Evolutionary conservation across 2,329 filamentous ascomycete genomes (phyloP).

Genomic region (Cladophialophora immunda): DNA sequence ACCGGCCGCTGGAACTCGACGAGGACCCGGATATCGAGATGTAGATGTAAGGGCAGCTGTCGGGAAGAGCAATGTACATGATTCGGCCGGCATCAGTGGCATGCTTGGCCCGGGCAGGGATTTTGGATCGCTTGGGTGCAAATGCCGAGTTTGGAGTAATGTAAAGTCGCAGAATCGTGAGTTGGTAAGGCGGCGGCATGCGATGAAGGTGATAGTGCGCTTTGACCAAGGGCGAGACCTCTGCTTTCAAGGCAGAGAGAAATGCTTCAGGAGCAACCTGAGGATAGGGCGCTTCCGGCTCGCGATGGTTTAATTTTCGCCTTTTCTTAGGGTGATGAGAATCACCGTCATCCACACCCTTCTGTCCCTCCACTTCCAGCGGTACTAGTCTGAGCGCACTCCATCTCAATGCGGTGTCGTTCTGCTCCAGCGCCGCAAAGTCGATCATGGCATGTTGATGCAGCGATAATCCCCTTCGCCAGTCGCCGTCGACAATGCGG

Average conservation of each 20-base stretch:
- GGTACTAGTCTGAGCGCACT: slow-evolving; percentile 59
- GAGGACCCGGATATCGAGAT: slow-evolving; percentile 60
- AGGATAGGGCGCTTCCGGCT: slow-evolving; percentile 41
- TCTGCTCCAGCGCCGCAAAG: slow-evolving; percentile 62
- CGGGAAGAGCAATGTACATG: slow-evolving; percentile 83
- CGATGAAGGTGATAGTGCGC: slow-evolving; percentile 82
- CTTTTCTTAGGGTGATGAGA: slow-evolving; percentile 40
- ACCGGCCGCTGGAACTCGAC: slow-evolving; percentile 44
- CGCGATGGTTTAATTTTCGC: slow-evolving; percentile 40
- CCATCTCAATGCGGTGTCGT: slow-evolving; percentile 62
- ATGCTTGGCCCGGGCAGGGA: slow-evolving; percentile 49
- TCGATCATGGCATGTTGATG: slow-evolving; percentile 65
- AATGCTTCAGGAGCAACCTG: slow-evolving; percentile 76
- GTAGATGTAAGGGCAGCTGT: slow-evolving; percentile 80
- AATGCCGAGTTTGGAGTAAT: slow-evolving; percentile 80
- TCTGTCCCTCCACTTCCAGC: slow-evolving; percentile 33
- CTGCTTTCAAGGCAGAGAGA: slow-evolving; percentile 75
- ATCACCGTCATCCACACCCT: slow-evolving; percentile 28
- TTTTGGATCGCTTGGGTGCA: slow-evolving; percentile 52
- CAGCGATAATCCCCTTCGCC: slow-evolving; percentile 63
- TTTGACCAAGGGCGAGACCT: slow-evolving; percentile 80
- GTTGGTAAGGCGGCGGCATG: slow-evolving; percentile 59
- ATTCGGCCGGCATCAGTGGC: slow-evolving; percentile 71
- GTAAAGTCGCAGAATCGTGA: slow-evolving; percentile 80
- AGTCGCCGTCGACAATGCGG: slow-evolving; percentile 65